Conservation (phyloP, 2,329 filamentous ascomycete species). For the Westerdykella aurantiaca region DNA sequence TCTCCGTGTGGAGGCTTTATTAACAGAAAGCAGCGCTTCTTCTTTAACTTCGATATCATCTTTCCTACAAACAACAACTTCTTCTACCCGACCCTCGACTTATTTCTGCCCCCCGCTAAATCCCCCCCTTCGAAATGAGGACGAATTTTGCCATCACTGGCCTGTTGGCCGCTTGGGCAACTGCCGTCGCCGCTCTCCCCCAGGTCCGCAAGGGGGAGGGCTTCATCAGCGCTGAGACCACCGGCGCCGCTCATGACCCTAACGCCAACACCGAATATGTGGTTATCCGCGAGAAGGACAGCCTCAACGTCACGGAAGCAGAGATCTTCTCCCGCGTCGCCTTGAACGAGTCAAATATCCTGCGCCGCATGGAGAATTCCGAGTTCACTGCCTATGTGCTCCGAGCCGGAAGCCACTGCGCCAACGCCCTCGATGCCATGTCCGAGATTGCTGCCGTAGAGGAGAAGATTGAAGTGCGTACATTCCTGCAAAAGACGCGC, state of each 20-base stretch:
- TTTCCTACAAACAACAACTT: constrained; percentile 3
- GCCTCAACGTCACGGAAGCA: constrained; percentile 18
- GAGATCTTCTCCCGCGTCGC: constrained; percentile 34
- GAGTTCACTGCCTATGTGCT: constrained; percentile 39
- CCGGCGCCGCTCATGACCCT: constrained; percentile 7
- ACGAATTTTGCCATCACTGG: constrained; percentile 21
- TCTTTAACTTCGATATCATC: constrained; percentile 7
- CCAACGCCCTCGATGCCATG: constrained; percentile 37
- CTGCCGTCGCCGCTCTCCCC: constrained; percentile 14
- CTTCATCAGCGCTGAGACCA: constrained; percentile 18
- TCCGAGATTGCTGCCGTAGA: constrained; percentile 40
- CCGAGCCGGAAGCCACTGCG: constrained; percentile 38
- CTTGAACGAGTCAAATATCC: constrained; percentile 35
- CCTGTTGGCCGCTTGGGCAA: constrained; percentile 20
- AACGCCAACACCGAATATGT: constrained; percentile 22
- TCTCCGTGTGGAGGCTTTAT: neutral
- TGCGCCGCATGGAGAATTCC: constrained; percentile 38
- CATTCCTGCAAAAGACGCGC: constrained; percentile 21
- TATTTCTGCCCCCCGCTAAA: neutral
- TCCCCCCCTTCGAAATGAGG: constrained; percentile 18
- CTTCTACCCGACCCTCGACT: constrained; percentile 13
- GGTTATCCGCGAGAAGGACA: constrained; percentile 31
- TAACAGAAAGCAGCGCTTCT: neutral
- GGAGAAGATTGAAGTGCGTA: constrained; percentile 33
- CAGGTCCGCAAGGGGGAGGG: constrained; percentile 12